Percentiles rank a stretch among this genome's conserved stretches.
Conservation (phyloP, 176 grass and related monocot species). For the Phoenix dactylifera region DNA sequence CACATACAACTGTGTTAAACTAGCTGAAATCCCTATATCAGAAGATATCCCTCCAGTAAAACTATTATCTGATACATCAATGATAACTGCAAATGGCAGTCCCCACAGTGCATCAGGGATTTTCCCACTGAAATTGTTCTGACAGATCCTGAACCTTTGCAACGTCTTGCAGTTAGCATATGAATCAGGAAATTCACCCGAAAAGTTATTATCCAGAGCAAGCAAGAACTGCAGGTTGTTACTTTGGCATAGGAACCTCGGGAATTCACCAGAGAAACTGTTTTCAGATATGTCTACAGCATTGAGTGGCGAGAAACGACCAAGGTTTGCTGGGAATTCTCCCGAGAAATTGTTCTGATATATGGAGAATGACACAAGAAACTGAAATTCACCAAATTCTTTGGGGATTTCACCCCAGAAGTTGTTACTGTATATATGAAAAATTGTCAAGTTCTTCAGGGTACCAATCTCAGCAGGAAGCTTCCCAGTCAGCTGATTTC, state of each 20-base stretch:
- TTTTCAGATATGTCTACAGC: slow-evolving; percentile 91
- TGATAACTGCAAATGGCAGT: slow-evolving; percentile 77
- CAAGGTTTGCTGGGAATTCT: slow-evolving; percentile 58
- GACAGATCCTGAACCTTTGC: slow-evolving; percentile 73
- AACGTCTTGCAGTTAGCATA: slow-evolving; percentile 84
- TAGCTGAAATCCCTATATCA: slow-evolving; percentile 53
- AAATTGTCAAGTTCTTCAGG: slow-evolving; percentile 64
- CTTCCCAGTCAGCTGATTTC: slow-evolving; percentile 59
- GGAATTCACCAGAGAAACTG: slow-evolving; percentile 80
- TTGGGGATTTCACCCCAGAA: slow-evolving; percentile 74
- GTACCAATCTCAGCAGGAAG: slow-evolving; percentile 44
- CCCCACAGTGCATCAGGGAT: slow-evolving; percentile 57
- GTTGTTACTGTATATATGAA: slow-evolving; percentile 75
- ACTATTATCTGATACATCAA: slow-evolving; percentile 70
- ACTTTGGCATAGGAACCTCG: slow-evolving; percentile 70
- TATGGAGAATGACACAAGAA: slow-evolving; percentile 80
- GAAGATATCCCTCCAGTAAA: slow-evolving; percentile 65
- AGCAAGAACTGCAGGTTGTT: slow-evolving; percentile 65
- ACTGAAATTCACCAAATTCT: slow-evolving; percentile 53
- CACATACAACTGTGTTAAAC: slow-evolving; percentile 73
- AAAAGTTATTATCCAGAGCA: slow-evolving; percentile 82
- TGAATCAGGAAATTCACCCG: slow-evolving; percentile 64
- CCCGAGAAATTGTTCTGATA: slow-evolving; percentile 82
- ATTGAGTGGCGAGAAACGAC: slow-evolving; percentile 63
- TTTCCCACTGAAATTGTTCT: slow-evolving; percentile 61